Percentiles rank a stretch among this genome's conserved stretches.
Evolutionary conservation across 2,329 filamentous ascomycete genomes (phyloP).

Genomic region (Fusarium sp.): DNA sequence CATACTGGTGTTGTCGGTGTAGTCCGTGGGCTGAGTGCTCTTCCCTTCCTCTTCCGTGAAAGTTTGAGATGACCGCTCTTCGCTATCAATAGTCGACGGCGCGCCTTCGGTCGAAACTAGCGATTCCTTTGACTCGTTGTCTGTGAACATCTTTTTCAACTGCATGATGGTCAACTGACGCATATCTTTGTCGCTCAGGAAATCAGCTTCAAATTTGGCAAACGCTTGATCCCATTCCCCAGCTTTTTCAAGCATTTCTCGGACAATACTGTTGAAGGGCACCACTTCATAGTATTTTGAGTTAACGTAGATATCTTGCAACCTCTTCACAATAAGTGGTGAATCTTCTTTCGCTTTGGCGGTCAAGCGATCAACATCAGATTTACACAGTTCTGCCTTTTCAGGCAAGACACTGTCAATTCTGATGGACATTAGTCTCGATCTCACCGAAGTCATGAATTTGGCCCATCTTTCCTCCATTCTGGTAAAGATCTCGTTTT

Average conservation of each 20-base stretch:
- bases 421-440: slow-evolving; percentile 87
- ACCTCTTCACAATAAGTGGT: slow-evolving; percentile 75
- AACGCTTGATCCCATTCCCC: slow-evolving; percentile 94
- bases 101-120: slow-evolving; percentile 76
- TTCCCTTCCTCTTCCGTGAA: slow-evolving; percentile 63
- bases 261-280: slow-evolving; percentile 87
- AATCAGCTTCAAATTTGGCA: slow-evolving; percentile 90
- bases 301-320: slow-evolving; percentile 91
- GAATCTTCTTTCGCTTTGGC: slow-evolving; percentile 89
- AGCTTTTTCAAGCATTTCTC: slow-evolving; percentile 92
- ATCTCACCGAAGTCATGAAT: slow-evolving; percentile 89
- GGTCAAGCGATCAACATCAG: slow-evolving; percentile 81
- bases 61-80: slow-evolving; percentile 61
- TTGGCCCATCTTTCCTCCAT: slow-evolving; percentile 85
- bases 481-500: slow-evolving; percentile 89
- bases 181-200: slow-evolving; percentile 97
- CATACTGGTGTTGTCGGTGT: slow-evolving; percentile 51
- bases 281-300: slow-evolving; percentile 98
- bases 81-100: slow-evolving; percentile 64
- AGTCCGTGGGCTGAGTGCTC: slow-evolving; percentile 58
- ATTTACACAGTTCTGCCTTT: slow-evolving; percentile 83
- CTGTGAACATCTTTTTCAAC: slow-evolving; percentile 93
- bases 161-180: slow-evolving; percentile 91
- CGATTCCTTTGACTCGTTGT: slow-evolving; percentile 85
- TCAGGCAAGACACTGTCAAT: slow-evolving; percentile 91